Conservation (phyloP, 257 asterid genomes). For the Hygrophila difformis region DNA sequence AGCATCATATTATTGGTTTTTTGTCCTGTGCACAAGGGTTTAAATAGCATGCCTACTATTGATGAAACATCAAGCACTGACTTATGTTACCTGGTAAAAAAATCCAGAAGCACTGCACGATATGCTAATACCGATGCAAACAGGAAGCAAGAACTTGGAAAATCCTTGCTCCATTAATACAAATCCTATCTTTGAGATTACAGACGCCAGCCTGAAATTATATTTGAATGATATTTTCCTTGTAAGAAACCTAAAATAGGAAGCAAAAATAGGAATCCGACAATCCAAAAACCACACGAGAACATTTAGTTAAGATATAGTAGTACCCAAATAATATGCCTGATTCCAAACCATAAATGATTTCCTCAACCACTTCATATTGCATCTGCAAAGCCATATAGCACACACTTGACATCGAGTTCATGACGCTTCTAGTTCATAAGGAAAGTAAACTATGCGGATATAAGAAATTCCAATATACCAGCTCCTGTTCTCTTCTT, state of each 20-base stretch:
- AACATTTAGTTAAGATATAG: conserved; percentile 9
- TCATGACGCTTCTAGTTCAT: neutral
- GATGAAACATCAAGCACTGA: neutral
- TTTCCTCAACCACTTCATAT: conserved; percentile 92
- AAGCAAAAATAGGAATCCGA: neutral
- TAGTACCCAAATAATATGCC: conserved; percentile 93
- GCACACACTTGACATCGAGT: conserved; percentile 13
- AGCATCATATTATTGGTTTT: neutral
- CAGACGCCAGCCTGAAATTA: conserved; percentile 78
- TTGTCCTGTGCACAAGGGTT: neutral
- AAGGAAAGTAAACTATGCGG: neutral
- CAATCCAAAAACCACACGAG: no score
- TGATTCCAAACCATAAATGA: conserved; percentile 86
- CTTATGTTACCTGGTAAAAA: conserved; percentile 58
- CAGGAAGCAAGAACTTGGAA: conserved; percentile 63
- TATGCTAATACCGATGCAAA: conserved; percentile 69
- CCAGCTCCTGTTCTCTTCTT: conserved; percentile 95
- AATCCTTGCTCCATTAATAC: conserved; percentile 88
- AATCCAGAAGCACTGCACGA: conserved; percentile 94
- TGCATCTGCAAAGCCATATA: conserved; percentile 64
- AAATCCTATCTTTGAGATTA: conserved; percentile 89
- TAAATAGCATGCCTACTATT: neutral
- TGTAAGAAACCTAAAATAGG: neutral
- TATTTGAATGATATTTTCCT: neutral
- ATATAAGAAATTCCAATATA: conserved; percentile 21